Percentiles rank a stretch among this genome's conserved stretches.
Evolutionary conservation across 371 early-diverging fungal genomes (phyloP).

Genomic region (Circinella umbellata): DNA sequence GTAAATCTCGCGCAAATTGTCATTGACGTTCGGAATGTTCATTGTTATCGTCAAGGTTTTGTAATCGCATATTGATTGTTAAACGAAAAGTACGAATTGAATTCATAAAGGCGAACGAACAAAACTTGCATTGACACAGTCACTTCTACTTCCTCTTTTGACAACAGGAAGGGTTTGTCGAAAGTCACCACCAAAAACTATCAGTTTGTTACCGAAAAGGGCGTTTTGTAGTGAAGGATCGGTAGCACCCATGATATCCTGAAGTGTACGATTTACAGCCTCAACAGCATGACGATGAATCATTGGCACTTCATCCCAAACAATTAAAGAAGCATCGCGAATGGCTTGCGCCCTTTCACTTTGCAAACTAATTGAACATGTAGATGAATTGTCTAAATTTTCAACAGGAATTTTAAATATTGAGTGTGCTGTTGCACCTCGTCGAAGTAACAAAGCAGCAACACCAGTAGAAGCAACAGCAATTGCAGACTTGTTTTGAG

Average conservation of each 20-base stretch:
- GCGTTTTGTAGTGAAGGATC: slow-evolving; percentile 9
- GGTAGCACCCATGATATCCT: slow-evolving; percentile 21
- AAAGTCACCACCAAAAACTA: slow-evolving; percentile 25
- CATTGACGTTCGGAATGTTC: no score
- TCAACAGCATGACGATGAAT: slow-evolving; percentile 18
- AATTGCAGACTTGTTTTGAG: slow-evolving; percentile 12
- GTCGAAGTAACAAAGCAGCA: slow-evolving; percentile 7
- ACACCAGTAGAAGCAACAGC: slow-evolving; percentile 23
- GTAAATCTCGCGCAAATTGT: slow-evolving; percentile 1
- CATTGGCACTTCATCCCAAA: slow-evolving; percentile 27
- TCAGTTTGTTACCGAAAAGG: slow-evolving; percentile 31
- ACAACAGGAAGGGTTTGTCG: slow-evolving; percentile 17
- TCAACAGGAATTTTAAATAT: no score
- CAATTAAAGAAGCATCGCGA: slow-evolving; percentile 7
- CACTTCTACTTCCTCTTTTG: not conserved
- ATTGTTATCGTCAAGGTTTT: not conserved
- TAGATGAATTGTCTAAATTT: slow-evolving; percentile 14
- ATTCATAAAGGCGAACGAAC: not conserved
- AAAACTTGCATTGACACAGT: slow-evolving; percentile 8
- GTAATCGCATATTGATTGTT: slow-evolving; percentile 24
- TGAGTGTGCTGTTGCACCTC: slow-evolving; percentile 14
- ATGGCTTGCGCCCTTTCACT: slow-evolving; percentile 14
- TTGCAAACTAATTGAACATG: slow-evolving; percentile 2
- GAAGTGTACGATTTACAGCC: slow-evolving; percentile 27
- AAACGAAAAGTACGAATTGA: slow-evolving; percentile 5